A percentile compares a stretch with the other conserved stretches of the same genome.
Evolutionary conservation across 305 asterid genomes (phyloP).

Genomic region (Andrographis paniculata): DNA sequence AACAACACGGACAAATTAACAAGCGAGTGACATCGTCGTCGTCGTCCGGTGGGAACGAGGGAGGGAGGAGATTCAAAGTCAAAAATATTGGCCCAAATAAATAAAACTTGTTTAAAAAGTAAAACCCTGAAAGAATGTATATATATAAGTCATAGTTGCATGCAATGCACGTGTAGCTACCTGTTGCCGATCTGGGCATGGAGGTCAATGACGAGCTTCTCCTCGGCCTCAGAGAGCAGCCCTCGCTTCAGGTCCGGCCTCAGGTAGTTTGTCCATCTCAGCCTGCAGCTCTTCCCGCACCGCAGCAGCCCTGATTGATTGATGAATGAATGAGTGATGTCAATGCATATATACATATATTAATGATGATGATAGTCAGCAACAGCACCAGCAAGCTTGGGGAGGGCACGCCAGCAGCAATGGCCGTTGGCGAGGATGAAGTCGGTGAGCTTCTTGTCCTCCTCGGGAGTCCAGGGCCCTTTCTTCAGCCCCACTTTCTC

Average conservation of each 20-base stretch:
- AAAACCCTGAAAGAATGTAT: not conserved
- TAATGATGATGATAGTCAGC: too few species aligned
- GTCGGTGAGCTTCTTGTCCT: conserved; percentile 53
- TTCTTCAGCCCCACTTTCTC: conserved; percentile 75
- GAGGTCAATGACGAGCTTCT: conserved; percentile 79
- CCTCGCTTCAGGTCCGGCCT: conserved; percentile 85
- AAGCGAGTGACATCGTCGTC: too few species aligned
- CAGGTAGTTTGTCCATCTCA: conserved; percentile 78
- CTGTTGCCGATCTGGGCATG: conserved; percentile 89
- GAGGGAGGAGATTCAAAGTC: too few species aligned
- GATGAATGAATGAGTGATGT: too few species aligned
- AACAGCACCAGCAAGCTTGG: conserved; percentile 72
- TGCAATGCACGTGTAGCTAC: too few species aligned
- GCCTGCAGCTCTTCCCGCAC: conserved; percentile 84
- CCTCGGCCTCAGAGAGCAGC: conserved; percentile 67
- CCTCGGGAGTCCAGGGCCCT: conserved; percentile 83
- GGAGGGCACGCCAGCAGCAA: conserved; percentile 89
- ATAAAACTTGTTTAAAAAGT: too few species aligned
- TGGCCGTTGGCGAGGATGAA: conserved; percentile 74
- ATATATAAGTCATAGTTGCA: too few species aligned
- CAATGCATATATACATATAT: not conserved
- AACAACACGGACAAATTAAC: too few species aligned
- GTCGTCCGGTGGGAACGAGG: too few species aligned
- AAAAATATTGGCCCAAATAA: too few species aligned
- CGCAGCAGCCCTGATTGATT: conserved; percentile 50